Conservation (phyloP, 768 basidiomycete genomes). For the Boletus reticuloceps region DNA sequence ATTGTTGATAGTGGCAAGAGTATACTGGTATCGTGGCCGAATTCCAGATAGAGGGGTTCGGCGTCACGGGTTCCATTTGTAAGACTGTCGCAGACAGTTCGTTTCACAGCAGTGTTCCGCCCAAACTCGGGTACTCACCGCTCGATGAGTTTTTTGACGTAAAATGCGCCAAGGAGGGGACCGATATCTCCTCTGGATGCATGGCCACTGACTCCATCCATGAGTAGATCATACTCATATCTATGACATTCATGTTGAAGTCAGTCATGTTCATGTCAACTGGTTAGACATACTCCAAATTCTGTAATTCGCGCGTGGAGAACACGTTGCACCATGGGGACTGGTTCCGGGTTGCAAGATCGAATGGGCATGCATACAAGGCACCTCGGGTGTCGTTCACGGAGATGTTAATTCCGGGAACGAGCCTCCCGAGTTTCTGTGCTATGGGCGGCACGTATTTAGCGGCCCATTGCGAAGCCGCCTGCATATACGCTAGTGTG, state of each 20-base stretch:
- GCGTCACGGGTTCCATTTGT: slow-evolving; percentile 35
- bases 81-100: slow-evolving; percentile 21
- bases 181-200: slow-evolving; percentile 31
- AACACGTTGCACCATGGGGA: slow-evolving; percentile 44
- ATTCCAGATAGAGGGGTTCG: slow-evolving; percentile 37
- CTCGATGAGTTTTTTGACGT: slow-evolving; percentile 38
- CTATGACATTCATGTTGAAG: slow-evolving; percentile 8
- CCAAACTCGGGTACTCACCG: slow-evolving; percentile 21
- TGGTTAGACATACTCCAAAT: slow-evolving; percentile 33
- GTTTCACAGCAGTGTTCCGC: background rate
- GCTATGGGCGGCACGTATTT: slow-evolving; percentile 37
- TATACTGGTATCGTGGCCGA: slow-evolving; percentile 42
- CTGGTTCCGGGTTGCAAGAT: slow-evolving; percentile 33
- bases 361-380: slow-evolving; percentile 42
- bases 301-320: slow-evolving; percentile 30
- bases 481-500: slow-evolving; percentile 7
- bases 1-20: slow-evolving; percentile 38
- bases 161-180: slow-evolving; percentile 38
- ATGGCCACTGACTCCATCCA: slow-evolving; percentile 39
- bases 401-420: slow-evolving; percentile 34
- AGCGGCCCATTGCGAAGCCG: slow-evolving; percentile 29
- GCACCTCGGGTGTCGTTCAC: slow-evolving; percentile 38
- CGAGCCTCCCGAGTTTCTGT: slow-evolving; percentile 31
- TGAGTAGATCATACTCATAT: slow-evolving; percentile 40
- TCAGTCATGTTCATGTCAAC: background rate